Evolutionary conservation across 257 asterid species (phyloP).

Genomic region (Solanum chmielewskii): DNA sequence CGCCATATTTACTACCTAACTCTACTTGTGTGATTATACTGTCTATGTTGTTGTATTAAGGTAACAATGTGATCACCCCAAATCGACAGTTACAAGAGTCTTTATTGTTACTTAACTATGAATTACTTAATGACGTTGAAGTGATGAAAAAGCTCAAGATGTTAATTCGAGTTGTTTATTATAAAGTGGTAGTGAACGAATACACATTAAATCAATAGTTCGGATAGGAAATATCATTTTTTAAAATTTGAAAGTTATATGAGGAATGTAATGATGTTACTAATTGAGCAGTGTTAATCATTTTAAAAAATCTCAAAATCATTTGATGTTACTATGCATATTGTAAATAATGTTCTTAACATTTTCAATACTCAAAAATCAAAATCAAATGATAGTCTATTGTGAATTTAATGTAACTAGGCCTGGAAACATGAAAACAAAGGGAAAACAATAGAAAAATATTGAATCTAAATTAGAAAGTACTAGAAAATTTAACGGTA

Average conservation of each 20-base stretch:
- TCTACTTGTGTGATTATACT: accelerated
- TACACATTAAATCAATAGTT: neutral
- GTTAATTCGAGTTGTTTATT: no score
- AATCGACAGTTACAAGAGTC: neutral
- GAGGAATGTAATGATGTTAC: neutral
- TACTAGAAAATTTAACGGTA: neutral
- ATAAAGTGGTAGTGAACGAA: neutral
- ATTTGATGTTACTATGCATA: neutral
- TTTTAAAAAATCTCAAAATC: neutral
- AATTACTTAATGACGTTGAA: neutral
- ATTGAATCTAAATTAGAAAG: neutral
- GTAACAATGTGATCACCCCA: no score
- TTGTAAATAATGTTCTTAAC: neutral
- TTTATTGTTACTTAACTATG: neutral
- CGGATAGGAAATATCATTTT: neutral
- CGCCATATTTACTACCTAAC: no score
- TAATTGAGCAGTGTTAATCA: neutral
- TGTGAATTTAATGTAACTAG: neutral
- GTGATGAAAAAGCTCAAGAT: neutral
- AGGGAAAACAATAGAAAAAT: neutral
- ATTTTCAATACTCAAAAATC: neutral
- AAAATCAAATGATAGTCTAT: neutral
- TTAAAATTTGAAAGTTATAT: neutral
- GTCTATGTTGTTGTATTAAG: neutral
- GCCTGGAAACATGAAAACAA: neutral